Evolutionary conservation across 2,329 filamentous ascomycete species (phyloP).

Genomic region (Waltergamsia citrina): DNA sequence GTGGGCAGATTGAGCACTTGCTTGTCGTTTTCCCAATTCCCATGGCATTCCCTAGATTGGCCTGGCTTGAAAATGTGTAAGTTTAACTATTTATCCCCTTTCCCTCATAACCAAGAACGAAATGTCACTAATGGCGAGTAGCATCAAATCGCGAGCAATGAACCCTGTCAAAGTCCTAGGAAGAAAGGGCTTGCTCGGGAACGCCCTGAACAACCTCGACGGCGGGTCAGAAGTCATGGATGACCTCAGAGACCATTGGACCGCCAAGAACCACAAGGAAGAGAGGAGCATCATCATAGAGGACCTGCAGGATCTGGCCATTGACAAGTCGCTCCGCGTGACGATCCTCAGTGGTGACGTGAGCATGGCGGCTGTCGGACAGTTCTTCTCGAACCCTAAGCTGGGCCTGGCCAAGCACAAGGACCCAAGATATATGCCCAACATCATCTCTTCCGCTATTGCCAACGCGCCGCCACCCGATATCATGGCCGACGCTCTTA

Average conservation of each 20-base stretch:
- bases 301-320: slow-evolving; percentile 86
- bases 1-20: slow-evolving; percentile 80
- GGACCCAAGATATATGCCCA: slow-evolving; percentile 95
- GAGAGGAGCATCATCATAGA: slow-evolving; percentile 82
- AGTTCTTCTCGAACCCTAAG: slow-evolving; percentile 90
- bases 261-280: slow-evolving; percentile 84
- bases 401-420: slow-evolving; percentile 71
- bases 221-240: slow-evolving; percentile 87
- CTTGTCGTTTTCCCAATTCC: slow-evolving; percentile 81
- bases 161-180: slow-evolving; percentile 84
- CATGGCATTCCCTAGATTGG: slow-evolving; percentile 67
- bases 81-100: slow-evolving; percentile 15
- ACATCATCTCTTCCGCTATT: slow-evolving; percentile 88
- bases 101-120: background rate
- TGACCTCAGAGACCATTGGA: slow-evolving; percentile 95
- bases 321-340: slow-evolving; percentile 82
- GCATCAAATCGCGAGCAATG: slow-evolving; percentile 75
- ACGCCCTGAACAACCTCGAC: slow-evolving; percentile 80
- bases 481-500: slow-evolving; percentile 81
- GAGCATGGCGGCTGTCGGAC: slow-evolving; percentile 82
- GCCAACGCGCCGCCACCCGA: slow-evolving; percentile 86
- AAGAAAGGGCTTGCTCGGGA: slow-evolving; percentile 69
- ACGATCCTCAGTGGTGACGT: slow-evolving; percentile 94
- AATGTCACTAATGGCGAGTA: slow-evolving; percentile 29
- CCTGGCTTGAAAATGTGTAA: slow-evolving; percentile 63